Conservation (phyloP, 176 grass and related monocot genomes). For the Raddia distichophylla region DNA sequence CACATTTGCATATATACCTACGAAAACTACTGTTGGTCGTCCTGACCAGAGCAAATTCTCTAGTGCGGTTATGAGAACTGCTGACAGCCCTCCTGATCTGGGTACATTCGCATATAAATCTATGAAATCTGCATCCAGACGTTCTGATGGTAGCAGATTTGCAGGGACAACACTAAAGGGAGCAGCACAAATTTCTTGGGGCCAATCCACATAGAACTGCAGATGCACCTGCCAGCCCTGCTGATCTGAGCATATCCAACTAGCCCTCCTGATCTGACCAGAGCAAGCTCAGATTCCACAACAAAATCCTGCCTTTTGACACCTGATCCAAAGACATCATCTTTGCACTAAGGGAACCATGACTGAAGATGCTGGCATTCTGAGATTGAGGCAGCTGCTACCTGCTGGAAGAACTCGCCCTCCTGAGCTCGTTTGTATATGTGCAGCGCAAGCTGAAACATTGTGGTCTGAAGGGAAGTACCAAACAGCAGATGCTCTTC, state of each 20-base stretch:
- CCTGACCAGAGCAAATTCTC: conserved; percentile 13
- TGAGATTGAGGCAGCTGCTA: not conserved
- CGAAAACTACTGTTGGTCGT: not conserved
- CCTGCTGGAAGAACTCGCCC: not conserved
- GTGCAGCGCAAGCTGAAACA: conserved; percentile 6
- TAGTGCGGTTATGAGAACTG: not conserved
- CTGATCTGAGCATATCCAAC: conserved; percentile 40
- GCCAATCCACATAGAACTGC: conserved; percentile 16
- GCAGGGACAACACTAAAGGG: not conserved
- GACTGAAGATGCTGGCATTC: conserved; percentile 15
- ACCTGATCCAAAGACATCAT: not conserved
- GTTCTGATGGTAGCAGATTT: conserved; percentile 25
- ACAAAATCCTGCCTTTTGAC: not conserved
- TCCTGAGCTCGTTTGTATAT: conserved; percentile 18
- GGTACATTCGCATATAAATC: conserved; percentile 43
- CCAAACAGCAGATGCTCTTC: conserved; percentile 15
- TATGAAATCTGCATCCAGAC: not conserved
- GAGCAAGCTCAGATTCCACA: not conserved
- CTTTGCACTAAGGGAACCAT: not conserved
- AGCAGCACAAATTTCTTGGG: conserved; percentile 24
- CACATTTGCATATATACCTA: conserved; percentile 48
- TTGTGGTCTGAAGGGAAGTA: not conserved
- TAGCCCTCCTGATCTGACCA: not conserved
- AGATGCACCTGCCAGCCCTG: conserved; percentile 16
- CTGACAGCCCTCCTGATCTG: conserved; percentile 48